Evolutionary conservation across 1,284 basidiomycete species (phyloP).

Genomic region (Papiliotrema flavescens): DNA sequence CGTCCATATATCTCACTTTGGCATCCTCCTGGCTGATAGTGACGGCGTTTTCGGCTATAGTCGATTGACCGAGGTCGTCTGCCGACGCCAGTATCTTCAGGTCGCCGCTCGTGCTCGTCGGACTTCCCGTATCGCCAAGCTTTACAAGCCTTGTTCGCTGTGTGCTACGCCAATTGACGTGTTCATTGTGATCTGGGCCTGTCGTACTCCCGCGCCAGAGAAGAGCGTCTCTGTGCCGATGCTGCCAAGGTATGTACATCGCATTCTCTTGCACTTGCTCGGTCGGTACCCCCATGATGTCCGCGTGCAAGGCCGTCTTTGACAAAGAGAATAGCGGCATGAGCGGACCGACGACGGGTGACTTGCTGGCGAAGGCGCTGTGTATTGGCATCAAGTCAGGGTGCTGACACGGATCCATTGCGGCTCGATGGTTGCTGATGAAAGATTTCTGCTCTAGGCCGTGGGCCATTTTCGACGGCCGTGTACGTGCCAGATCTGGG

Average conservation of each 20-base stretch:
- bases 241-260: conserved; percentile 28
- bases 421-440: conserved; percentile 27
- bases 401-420: conserved; percentile 41
- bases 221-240: conserved; percentile 26
- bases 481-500: no score
- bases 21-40: conserved; percentile 78
- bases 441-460: conserved; percentile 27
- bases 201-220: conserved; percentile 47
- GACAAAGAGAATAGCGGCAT: conserved; percentile 40
- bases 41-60: conserved; percentile 75
- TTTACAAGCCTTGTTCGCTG: conserved; percentile 38
- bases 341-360: conserved; percentile 23
- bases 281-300: conserved; percentile 45
- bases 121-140: conserved; percentile 4
- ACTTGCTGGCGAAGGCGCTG: conserved; percentile 33
- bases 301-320: conserved; percentile 41
- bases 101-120: not conserved
- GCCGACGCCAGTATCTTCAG: no score
- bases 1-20: conserved; percentile 68
- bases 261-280: conserved; percentile 38
- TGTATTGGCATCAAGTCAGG: conserved; percentile 36
- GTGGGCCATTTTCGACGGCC: no score
- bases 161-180: conserved; percentile 33
- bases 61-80: conserved; percentile 51
- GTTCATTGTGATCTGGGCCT: conserved; percentile 25